Base-by-base conservation (phyloP, 2,329 filamentous ascomycete genomes). In the Arthroderma sp. region DNA sequence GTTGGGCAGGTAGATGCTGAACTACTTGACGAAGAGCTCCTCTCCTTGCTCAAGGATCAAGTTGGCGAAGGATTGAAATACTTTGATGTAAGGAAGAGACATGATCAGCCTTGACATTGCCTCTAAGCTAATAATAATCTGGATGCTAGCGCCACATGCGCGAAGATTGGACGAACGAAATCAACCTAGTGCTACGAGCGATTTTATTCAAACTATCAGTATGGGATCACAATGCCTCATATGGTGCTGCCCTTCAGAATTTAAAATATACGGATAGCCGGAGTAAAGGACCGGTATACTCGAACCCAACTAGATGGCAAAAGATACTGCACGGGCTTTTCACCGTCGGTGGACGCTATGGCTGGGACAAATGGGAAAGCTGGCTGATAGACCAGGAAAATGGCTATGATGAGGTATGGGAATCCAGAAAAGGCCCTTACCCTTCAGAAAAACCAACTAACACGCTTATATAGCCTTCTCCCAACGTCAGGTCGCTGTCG, bases 1-100 rank as follows among this genome's bases (percentile, higher is more conserved):
- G 91, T 98, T 29, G 87, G 89, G 29, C 91, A 98, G 66, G 85
- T 96, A 37, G 91, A 98, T 63, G 87, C 91, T 33, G 91, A 96
- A 63, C 71, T 98, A 41, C 74, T 98, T 11, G 91, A 98, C 62
- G 86, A 94, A 59, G 91, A 96, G 67, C 72, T 98, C 38, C 72
- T 96, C 27, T 77, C 78, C n/a, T 73, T 96, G 52, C 70, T 98
- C 47, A 87, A 84, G 59, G 78, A 75, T 4, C 89, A 98, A 64
- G 85, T 91, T 30, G 82, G 80, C 52, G 86, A 95, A 52, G 91
- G 80, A 8, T 68, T 96, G 47, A 93, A 88, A 60, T 91, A 94
- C 61, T 83, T 88, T 53, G 81, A 83, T 39, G 81, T 81, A 52
- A 63, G 74, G 46, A 10, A 22, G 4, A 29, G 32, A 2, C 11